A percentile compares a stretch with the other conserved stretches of the same genome.
phyloP scores from a whole-genome alignment of 2,329 filamentous ascomycete genomes.

The Chaetomiaceae sp. region DNA sequence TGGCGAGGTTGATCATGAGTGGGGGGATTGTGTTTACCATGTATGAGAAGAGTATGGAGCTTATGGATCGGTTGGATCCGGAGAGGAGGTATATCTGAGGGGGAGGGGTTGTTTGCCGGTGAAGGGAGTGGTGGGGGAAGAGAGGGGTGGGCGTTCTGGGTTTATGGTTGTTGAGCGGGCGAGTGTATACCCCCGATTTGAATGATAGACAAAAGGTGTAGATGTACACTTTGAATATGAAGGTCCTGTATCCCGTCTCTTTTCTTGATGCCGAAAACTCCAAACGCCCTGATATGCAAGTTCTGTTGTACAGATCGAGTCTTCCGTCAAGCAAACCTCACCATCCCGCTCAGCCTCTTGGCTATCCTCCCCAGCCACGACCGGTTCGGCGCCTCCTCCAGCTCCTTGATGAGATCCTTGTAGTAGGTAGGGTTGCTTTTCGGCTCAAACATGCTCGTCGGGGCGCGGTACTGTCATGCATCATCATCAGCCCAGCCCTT shows the following conservation, averaged over 20 bases:
- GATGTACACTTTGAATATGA: neutral
- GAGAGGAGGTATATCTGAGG: constrained; percentile 72
- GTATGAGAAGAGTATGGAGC: constrained; percentile 95
- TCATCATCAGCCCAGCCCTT: neutral
- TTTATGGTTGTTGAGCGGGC: constrained; percentile 8
- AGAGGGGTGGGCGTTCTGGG: neutral
- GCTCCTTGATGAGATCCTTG: constrained; percentile 54
- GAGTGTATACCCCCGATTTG: constrained; percentile 7
- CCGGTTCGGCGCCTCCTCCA: constrained; percentile 58
- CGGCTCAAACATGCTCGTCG: constrained; percentile 51
- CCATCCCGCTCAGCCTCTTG: constrained; percentile 55
- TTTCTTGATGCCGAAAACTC: constrained; percentile 9
- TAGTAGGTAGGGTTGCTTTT: constrained; percentile 63
- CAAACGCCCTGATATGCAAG: constrained; percentile 22
- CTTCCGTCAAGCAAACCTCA: constrained; percentile 49
- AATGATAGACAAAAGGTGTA: constrained; percentile 16
- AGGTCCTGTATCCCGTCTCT: constrained; percentile 3
- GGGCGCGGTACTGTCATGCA: constrained; percentile 41
- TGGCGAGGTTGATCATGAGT: constrained; percentile 81
- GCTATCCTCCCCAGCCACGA: constrained; percentile 48
- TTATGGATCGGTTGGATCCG: constrained; percentile 76
- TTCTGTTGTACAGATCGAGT: constrained; percentile 12
- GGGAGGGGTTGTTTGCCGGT: too few relatives aligned
- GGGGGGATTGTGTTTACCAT: constrained; percentile 98
- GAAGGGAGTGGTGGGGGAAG: neutral